Evolutionary conservation across 495 filamentous ascomycete species (phyloP), one percentile per base, ranked within the genome.

Genomic region (Bacidia gigantensis): DNA sequence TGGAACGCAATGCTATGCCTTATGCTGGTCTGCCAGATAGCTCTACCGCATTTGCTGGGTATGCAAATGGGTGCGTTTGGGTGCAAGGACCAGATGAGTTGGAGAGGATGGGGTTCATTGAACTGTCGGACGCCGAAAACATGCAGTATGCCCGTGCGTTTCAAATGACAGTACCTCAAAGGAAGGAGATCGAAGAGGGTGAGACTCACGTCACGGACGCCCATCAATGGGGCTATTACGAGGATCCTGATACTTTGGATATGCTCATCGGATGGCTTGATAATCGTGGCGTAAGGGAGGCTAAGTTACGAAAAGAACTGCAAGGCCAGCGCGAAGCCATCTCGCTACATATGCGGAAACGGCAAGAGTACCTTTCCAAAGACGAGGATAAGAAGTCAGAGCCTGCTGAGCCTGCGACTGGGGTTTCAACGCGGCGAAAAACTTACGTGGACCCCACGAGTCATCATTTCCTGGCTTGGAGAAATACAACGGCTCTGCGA

Each of bases 1-100:
- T 96, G 63, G 92, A 98, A 67, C 84, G 89, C 35, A 98, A 97
- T 62, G 92, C 89, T 24, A 96, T 97, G 92, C 93, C 92, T 1
- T 95, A 87, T 62, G 87, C 72, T 44, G 93, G 93, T 1, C 71
- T 95, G 53, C 90, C 89, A 0, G 73, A 77, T 55, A 92, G 87
- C 67, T 96, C 89, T 3, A 97, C 89, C 2, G 82, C 88, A 1
- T 72, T 81, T 38, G 87, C 89, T 18, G 78, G 76, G 11, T 98
- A 96, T 61, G 89, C 93, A 11, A 98, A 97, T 63, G 92, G 87
- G 9, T 85, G 88, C 50, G 69, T 98, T 39, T 98, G 92, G 92
- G 81, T 98, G 23, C 92, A 98, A 65, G 92, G 92, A 0, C 92
- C 92, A 0, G 86, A 94, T 64, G 84, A 89, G 41, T 74, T 89